Conservation (phyloP, 2,329 filamentous ascomycete species). For the Monosporascus sp. region DNA sequence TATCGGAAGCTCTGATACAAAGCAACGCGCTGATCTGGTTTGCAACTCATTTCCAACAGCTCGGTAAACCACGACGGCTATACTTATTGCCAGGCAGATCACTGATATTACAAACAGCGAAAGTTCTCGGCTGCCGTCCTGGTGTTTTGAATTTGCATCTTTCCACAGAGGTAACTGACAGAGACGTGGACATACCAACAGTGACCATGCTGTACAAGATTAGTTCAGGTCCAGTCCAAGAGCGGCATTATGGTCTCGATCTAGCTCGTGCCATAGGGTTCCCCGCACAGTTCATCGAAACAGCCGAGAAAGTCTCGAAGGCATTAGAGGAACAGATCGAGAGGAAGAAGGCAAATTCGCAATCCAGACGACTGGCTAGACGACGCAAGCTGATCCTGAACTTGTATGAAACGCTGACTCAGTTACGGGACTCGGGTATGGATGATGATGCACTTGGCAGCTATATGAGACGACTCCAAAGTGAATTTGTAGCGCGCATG, state of each 20-base stretch:
- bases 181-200: constrained; percentile 44
- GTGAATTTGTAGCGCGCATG: constrained; percentile 71
- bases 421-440: constrained; percentile 61
- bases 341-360: constrained; percentile 52
- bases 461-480: constrained; percentile 64
- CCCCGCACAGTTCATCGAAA: constrained; percentile 59
- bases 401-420: constrained; percentile 65
- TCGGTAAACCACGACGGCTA: constrained; percentile 38
- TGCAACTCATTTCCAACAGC: constrained; percentile 83
- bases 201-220: constrained; percentile 90
- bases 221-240: constrained; percentile 61
- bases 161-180: constrained; percentile 55
- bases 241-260: constrained; percentile 77
- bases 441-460: constrained; percentile 54
- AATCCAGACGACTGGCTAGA: constrained; percentile 52
- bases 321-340: constrained; percentile 54
- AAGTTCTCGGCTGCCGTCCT: constrained; percentile 65
- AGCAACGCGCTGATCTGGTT: constrained; percentile 83
- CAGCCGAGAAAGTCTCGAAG: constrained; percentile 61
- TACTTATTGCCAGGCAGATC: background rate
- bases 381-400: constrained; percentile 68
- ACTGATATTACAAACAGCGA: constrained; percentile 37
- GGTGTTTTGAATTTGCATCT: constrained; percentile 83
- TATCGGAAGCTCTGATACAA: constrained; percentile 80
- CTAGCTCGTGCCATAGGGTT: constrained; percentile 72